Evolutionary conservation across 352 stramenopile species (phyloP).

Genomic region (Phytophthora vignae): DNA sequence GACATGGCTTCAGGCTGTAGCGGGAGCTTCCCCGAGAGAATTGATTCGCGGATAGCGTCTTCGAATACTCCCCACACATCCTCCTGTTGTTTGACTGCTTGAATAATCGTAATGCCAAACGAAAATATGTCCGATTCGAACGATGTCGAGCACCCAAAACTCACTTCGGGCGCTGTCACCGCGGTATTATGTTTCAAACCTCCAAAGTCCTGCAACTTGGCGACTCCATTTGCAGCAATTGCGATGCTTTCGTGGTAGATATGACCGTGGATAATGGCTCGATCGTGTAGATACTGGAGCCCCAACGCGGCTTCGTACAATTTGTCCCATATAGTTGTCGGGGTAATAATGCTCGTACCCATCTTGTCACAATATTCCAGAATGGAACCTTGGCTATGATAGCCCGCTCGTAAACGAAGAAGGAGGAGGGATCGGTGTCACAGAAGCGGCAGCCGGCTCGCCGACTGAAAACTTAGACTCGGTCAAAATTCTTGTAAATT

Average conservation of each 20-base stretch:
- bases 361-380: not conserved
- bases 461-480: too few relatives aligned
- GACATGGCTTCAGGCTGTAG: too few relatives aligned
- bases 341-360: not conserved
- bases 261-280: slow-evolving; percentile 25
- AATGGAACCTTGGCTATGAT: slow-evolving; percentile 25
- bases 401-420: slow-evolving; percentile 29
- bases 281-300: slow-evolving; percentile 38
- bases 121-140: slow-evolving; percentile 1
- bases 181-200: not conserved
- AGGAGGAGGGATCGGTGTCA: slow-evolving; percentile 1
- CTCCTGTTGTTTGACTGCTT: too few relatives aligned
- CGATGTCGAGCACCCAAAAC: slow-evolving; percentile 4
- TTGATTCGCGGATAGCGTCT: too few relatives aligned
- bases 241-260: slow-evolving; percentile 25
- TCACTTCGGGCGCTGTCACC: slow-evolving; percentile 8
- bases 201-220: slow-evolving; percentile 24
- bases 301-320: slow-evolving; percentile 40
- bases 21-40: too few relatives aligned
- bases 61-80: too few relatives aligned
- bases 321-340: slow-evolving; percentile 8
- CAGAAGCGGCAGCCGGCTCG: slow-evolving; percentile 1
- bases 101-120: too few relatives aligned
- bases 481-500: too few relatives aligned
- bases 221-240: slow-evolving; percentile 18